Conservation (phyloP, 495 filamentous ascomycete genomes). For the Rhypophila decipiens region DNA sequence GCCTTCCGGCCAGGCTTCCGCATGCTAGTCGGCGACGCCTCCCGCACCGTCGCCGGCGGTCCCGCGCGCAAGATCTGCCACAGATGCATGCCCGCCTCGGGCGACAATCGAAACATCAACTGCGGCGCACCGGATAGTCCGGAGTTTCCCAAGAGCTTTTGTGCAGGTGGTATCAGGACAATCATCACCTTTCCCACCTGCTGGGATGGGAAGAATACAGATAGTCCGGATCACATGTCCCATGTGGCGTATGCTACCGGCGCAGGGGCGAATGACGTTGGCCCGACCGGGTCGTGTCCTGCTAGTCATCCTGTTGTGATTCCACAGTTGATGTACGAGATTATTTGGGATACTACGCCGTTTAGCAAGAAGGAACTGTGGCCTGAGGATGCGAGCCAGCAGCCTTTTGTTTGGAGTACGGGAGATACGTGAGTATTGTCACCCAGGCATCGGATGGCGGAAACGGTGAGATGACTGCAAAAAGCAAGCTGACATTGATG, state of each 20-base stretch:
- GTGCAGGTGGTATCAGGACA: constrained; percentile 28
- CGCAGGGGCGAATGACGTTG: constrained; percentile 19
- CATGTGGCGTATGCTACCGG: constrained; percentile 28
- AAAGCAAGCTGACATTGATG: constrained; percentile 5
- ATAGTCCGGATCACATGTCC: constrained; percentile 27
- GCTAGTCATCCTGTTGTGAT: constrained; percentile 23
- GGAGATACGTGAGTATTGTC: constrained; percentile 25
- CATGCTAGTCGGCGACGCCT: constrained; percentile 63
- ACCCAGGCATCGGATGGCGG: background rate
- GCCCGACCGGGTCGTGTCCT: constrained; percentile 21
- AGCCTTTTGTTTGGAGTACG: constrained; percentile 42
- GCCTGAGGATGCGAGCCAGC: constrained; percentile 32
- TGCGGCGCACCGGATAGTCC: constrained; percentile 18
- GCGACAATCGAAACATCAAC: constrained; percentile 9
- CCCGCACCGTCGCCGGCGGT: constrained; percentile 18
- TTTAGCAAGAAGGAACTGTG: constrained; percentile 30
- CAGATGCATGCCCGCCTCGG: constrained; percentile 19
- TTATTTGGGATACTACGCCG: constrained; percentile 35
- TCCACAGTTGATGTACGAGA: constrained; percentile 33
- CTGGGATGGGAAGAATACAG: constrained; percentile 22
- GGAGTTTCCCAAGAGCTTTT: constrained; percentile 21
- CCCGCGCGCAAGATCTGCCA: constrained; percentile 30
- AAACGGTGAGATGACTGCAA: no score
- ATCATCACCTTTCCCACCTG: constrained; percentile 25
- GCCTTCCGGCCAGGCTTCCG: constrained; percentile 53